Evolutionary conservation across 371 early-diverging fungal genomes (phyloP).

Genomic region (Cokeromyces recurvatus): DNA sequence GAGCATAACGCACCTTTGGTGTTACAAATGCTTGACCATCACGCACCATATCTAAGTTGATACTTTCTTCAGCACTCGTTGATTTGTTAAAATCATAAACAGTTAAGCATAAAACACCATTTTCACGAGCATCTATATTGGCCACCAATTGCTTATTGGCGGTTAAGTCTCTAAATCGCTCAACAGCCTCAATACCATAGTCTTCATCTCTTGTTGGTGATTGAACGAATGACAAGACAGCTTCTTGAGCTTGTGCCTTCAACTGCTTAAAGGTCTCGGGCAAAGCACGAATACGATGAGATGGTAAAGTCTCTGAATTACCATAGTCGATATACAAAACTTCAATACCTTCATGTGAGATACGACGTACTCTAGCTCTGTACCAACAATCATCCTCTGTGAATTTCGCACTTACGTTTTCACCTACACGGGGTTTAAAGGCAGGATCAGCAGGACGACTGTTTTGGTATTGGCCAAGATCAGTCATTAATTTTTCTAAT

Average conservation of each 20-base stretch:
- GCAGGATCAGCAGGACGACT: constrained; percentile 34
- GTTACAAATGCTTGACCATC: constrained; percentile 75
- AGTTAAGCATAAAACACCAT: constrained; percentile 60
- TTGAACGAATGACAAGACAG: constrained; percentile 76
- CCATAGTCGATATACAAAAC: constrained; percentile 92
- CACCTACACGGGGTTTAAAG: constrained; percentile 64
- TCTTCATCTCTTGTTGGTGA: constrained; percentile 65
- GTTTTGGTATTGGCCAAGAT: constrained; percentile 65
- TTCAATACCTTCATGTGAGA: constrained; percentile 60
- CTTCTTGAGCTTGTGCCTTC: constrained; percentile 81
- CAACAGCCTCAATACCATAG: constrained; percentile 74
- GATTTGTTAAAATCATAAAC: constrained; percentile 65
- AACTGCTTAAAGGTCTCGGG: constrained; percentile 60
- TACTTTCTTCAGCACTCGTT: constrained; percentile 58
- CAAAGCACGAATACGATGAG: constrained; percentile 59
- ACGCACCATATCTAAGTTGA: constrained; percentile 75
- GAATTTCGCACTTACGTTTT: constrained; percentile 79
- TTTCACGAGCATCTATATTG: constrained; percentile 64
- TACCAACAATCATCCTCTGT: constrained; percentile 88
- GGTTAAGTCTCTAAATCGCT: constrained; percentile 61
- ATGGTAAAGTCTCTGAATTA: constrained; percentile 69
- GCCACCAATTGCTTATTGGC: constrained; percentile 70
- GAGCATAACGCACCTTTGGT: constrained; percentile 50
- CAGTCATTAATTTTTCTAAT: constrained; percentile 82
- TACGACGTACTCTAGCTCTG: constrained; percentile 78